phyloP scores from a whole-genome alignment of 768 basidiomycete genomes.

The Lactifluus volemus region DNA sequence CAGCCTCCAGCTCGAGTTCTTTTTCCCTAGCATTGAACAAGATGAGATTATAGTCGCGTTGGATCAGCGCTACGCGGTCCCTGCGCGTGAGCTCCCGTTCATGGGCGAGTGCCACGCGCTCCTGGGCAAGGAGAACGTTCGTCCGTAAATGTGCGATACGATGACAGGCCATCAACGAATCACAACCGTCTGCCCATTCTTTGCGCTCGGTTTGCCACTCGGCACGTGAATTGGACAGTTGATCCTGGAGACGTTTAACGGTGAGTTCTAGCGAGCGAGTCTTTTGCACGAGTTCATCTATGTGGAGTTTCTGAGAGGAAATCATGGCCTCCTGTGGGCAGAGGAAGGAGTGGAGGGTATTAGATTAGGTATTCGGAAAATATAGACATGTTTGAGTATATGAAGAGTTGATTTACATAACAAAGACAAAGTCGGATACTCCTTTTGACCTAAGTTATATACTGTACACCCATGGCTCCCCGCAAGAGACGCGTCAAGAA shows the following conservation, averaged over 20 bases:
- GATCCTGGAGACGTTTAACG: constrained; percentile 41
- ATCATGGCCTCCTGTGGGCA: constrained; percentile 41
- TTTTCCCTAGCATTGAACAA: constrained; percentile 57
- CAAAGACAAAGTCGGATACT: not conserved
- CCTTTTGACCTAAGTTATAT: not conserved
- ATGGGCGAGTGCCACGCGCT: constrained; percentile 40
- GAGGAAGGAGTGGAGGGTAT: constrained; percentile 21
- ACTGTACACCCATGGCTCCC: constrained; percentile 43
- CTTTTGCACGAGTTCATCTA: constrained; percentile 63
- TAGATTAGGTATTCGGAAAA: constrained; percentile 15
- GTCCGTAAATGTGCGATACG: constrained; percentile 56
- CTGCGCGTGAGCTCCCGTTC: constrained; percentile 45
- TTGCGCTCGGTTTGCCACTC: constrained; percentile 45
- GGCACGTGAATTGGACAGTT: constrained; percentile 36
- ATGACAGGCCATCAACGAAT: constrained; percentile 53
- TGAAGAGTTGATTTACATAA: not conserved
- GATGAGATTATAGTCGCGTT: constrained; percentile 59
- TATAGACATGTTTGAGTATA: not conserved
- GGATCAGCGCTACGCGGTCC: constrained; percentile 51
- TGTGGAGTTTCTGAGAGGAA: constrained; percentile 55
- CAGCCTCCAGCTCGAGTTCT: constrained; percentile 47
- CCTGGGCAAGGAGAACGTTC: constrained; percentile 44
- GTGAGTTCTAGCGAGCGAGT: constrained; percentile 57
- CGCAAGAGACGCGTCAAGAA: constrained; percentile 42
- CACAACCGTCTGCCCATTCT: constrained; percentile 55